Evolutionary conservation across 202 grass and related monocot species (phyloP).

Genomic region (Panicum virgatum): DNA sequence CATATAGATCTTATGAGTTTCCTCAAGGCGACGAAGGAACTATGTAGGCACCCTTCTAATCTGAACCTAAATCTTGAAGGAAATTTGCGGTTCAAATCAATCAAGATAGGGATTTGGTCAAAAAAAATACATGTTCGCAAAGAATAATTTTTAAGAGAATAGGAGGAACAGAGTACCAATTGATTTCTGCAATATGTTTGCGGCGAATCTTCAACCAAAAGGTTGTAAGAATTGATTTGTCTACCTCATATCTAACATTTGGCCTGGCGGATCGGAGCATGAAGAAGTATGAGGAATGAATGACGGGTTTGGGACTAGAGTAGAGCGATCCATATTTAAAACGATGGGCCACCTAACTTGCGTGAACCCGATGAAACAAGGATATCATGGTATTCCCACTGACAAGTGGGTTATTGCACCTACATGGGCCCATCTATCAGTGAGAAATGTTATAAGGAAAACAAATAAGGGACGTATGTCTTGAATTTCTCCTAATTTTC

Average conservation of each 20-base stretch:
- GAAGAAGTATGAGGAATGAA: background rate
- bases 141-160: background rate
- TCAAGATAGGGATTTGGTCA: background rate
- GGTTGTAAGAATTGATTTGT: accelerated
- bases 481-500: background rate
- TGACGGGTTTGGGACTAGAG: background rate
- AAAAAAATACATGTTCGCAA: too few species aligned
- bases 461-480: accelerated
- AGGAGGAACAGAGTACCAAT: background rate
- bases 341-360: background rate
- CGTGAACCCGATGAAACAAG: background rate
- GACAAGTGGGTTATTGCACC: background rate
- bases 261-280: background rate
- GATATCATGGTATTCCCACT: background rate
- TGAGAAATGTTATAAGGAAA: background rate
- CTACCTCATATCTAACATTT: too few species aligned
- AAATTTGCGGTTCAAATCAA: background rate
- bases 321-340: background rate
- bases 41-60: background rate
- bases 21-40: background rate
- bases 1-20: background rate
- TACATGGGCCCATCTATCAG: background rate
- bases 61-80: background rate
- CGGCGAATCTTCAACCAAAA: background rate
- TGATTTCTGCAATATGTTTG: background rate